phyloP scores from a whole-genome alignment of 2,329 filamentous ascomycete genomes.

The Penicillium olsonii region DNA sequence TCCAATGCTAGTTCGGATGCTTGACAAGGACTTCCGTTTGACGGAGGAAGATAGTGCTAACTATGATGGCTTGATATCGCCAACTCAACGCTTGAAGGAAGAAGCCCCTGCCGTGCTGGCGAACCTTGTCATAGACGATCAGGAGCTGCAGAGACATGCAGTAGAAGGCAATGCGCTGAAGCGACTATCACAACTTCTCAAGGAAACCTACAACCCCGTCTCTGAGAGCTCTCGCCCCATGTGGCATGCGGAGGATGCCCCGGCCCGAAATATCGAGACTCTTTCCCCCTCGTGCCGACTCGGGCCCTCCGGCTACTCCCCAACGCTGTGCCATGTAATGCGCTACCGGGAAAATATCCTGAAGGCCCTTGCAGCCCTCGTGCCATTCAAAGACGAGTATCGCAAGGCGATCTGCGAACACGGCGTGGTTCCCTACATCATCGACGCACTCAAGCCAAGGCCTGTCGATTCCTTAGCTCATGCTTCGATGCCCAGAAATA shows the following conservation, averaged over 20 bases:
- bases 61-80: constrained; percentile 41
- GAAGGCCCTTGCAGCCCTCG: constrained; percentile 77
- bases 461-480: constrained; percentile 32
- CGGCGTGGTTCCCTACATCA: constrained; percentile 77
- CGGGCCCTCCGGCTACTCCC: constrained; percentile 63
- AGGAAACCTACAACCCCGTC: constrained; percentile 65
- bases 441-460: constrained; percentile 74
- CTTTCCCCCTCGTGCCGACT: constrained; percentile 49
- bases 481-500: constrained; percentile 32
- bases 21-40: constrained; percentile 55
- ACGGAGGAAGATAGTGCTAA: constrained; percentile 42
- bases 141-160: constrained; percentile 77
- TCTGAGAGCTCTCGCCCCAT: constrained; percentile 52
- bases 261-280: constrained; percentile 21
- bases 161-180: constrained; percentile 68
- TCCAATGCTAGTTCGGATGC: constrained; percentile 67
- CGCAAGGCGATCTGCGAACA: constrained; percentile 79
- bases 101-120: constrained; percentile 75
- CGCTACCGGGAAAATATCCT: constrained; percentile 74
- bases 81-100: constrained; percentile 62
- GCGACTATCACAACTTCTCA: constrained; percentile 63
- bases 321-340: constrained; percentile 67
- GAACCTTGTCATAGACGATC: constrained; percentile 74
- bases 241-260: constrained; percentile 52
- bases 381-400: constrained; percentile 79